Conservation (phyloP, 176 grass and related monocot genomes). For the Lolium multiflorum region DNA sequence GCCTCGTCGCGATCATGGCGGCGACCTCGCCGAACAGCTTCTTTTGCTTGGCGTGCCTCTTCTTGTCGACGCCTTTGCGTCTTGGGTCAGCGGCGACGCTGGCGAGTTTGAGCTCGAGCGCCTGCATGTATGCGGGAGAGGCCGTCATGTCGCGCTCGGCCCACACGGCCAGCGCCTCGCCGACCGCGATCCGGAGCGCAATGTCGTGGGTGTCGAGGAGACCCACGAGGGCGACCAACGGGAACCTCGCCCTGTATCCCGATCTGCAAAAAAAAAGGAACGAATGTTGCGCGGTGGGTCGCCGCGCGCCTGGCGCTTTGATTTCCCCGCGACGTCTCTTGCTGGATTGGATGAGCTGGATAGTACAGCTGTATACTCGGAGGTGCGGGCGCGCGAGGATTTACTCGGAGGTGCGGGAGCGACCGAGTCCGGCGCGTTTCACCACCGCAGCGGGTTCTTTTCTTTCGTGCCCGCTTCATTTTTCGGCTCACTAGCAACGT, state of each 20-base stretch:
- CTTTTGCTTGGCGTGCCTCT: background rate
- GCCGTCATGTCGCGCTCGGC: constrained; percentile 27
- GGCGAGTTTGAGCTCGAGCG: background rate
- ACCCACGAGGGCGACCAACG: background rate
- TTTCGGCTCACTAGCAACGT: no score
- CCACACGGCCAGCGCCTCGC: constrained; percentile 39
- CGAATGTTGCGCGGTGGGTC: no score
- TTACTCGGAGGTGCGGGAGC: no score
- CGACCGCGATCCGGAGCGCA: constrained; percentile 9
- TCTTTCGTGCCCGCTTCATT: no score
- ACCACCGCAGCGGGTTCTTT: no score
- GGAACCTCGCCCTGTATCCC: background rate
- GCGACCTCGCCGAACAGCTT: background rate
- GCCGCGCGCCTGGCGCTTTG: no score
- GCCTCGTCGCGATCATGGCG: background rate
- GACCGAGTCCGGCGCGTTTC: no score
- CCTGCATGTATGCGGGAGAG: constrained; percentile 26
- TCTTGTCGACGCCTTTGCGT: background rate
- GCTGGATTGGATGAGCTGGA: background rate
- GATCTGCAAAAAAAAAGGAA: no score
- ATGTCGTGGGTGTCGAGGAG: constrained; percentile 10
- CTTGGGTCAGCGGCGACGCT: background rate
- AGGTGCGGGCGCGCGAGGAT: no score
- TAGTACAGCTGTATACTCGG: no score
- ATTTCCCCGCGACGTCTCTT: no score